A percentile compares a stretch with the other conserved stretches of the same genome.
These are phyloP conservation scores for Pseudonectria foliicola DNA, from an alignment of 2,329 filamentous ascomycete genomes.

Conservation along the genomic window DNA sequence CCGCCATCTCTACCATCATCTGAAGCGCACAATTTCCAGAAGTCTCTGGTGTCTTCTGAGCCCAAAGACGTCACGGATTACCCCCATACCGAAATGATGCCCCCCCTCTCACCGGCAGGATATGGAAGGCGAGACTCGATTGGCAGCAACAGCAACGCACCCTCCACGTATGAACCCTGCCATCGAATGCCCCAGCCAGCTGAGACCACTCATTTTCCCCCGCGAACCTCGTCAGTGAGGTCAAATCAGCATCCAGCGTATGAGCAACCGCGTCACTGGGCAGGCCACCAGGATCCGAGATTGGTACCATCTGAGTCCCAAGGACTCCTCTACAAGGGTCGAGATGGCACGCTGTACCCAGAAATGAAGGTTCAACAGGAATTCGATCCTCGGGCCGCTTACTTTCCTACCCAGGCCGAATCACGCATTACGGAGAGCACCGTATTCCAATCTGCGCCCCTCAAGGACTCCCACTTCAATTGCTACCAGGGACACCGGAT, in stretches of 20 bases:
- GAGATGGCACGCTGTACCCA: slow-evolving; percentile 34
- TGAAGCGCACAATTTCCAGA: slow-evolving; percentile 13
- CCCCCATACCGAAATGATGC: slow-evolving; percentile 15
- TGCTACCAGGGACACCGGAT: slow-evolving; percentile 42
- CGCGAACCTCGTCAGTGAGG: slow-evolving; percentile 26
- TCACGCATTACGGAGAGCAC: slow-evolving; percentile 24
- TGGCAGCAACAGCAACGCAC: slow-evolving; percentile 15
- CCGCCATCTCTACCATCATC: neutral
- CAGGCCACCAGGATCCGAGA: slow-evolving; percentile 22
- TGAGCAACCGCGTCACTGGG: slow-evolving; percentile 17
- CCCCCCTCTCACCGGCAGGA: slow-evolving; percentile 9
- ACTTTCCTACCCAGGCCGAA: slow-evolving; percentile 30
- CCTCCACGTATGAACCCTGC: too few relatives aligned
- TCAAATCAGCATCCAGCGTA: slow-evolving; percentile 11
- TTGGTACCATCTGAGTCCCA: slow-evolving; percentile 28
- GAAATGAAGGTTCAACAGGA: slow-evolving; percentile 31
- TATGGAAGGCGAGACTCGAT: slow-evolving; percentile 11
- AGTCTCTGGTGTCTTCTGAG: slow-evolving; percentile 17
- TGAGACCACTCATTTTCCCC: slow-evolving; percentile 22
- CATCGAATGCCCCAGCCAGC: slow-evolving; percentile 10
- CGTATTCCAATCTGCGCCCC: slow-evolving; percentile 34
- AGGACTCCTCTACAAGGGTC: slow-evolving; percentile 28
- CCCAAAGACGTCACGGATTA: slow-evolving; percentile 4
- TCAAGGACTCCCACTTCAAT: slow-evolving; percentile 37
- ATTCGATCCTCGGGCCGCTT: slow-evolving; percentile 28